Percentiles rank a stretch among this genome's conserved stretches.
Conservation (phyloP, 352 stramenopile species). For the Phytophthora megakarya region DNA sequence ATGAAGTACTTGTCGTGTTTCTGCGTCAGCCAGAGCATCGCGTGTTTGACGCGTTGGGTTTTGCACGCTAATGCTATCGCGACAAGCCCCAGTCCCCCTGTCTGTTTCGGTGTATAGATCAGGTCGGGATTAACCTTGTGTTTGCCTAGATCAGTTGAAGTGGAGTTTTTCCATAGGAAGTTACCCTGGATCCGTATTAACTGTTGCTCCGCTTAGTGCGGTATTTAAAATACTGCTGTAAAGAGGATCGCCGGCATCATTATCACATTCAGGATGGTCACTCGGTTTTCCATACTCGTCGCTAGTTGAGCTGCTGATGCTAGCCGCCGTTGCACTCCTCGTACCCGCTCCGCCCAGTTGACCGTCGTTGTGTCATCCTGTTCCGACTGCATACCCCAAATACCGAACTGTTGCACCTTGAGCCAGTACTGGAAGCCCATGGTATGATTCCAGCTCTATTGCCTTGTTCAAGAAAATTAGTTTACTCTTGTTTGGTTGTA, state of each 20-base stretch:
- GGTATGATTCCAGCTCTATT: not conserved
- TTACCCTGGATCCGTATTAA: too few relatives aligned
- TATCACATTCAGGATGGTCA: not conserved
- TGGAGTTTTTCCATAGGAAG: too few relatives aligned
- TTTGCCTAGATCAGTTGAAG: too few relatives aligned
- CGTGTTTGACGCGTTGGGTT: not conserved
- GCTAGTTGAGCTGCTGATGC: not conserved
- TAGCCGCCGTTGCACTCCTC: not conserved
- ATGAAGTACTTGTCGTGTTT: too few relatives aligned
- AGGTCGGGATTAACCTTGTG: not conserved
- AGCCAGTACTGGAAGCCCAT: not conserved
- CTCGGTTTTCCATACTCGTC: slow-evolving; percentile 1
- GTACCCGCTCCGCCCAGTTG: not conserved
- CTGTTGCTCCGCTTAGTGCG: not conserved
- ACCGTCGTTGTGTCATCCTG: not conserved
- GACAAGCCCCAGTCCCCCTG: not conserved
- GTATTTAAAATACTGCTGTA: not conserved
- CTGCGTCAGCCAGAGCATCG: not conserved
- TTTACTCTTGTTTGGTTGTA: not conserved
- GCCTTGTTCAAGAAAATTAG: not conserved
- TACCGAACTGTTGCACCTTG: not conserved
- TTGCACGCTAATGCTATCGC: not conserved
- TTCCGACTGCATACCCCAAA: not conserved
- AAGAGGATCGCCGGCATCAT: not conserved
- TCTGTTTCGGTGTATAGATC: not conserved